Conservation (phyloP, 495 filamentous ascomycete species). For the Podospora australis region DNA sequence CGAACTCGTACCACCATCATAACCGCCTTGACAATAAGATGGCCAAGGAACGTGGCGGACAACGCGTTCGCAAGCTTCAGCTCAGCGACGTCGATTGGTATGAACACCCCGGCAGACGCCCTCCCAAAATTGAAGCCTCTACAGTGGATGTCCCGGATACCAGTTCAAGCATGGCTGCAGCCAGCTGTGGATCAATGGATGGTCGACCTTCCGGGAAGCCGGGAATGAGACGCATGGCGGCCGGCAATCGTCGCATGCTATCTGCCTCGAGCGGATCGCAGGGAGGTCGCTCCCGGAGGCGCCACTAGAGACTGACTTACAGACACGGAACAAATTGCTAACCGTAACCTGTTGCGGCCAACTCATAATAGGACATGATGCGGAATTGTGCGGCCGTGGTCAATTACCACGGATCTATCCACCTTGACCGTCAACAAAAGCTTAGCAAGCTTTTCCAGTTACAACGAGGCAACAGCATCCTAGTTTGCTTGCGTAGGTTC, state of each 20-base stretch:
- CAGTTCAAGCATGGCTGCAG: background rate
- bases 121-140: background rate
- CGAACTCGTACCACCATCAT: constrained; percentile 37
- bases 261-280: background rate
- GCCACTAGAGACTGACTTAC: background rate
- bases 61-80: constrained; percentile 85
- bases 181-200: background rate
- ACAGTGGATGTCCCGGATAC: background rate
- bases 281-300: background rate
- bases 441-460: no score
- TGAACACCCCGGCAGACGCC: constrained; percentile 18
- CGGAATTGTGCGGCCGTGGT: no score
- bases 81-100: constrained; percentile 98
- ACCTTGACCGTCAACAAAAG: no score
- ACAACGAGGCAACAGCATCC: no score
- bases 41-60: constrained; percentile 63
- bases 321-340: background rate
- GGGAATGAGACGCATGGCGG: background rate
- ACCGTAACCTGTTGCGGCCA: background rate
- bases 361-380: background rate
- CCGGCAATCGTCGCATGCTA: background rate
- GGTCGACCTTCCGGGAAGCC: background rate
- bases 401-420: no score
- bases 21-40: constrained; percentile 58
- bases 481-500: no score